These are phyloP conservation scores for Colletotrichum sp. DNA, from an alignment of 2,329 filamentous ascomycete species.

Conservation along the genomic window DNA sequence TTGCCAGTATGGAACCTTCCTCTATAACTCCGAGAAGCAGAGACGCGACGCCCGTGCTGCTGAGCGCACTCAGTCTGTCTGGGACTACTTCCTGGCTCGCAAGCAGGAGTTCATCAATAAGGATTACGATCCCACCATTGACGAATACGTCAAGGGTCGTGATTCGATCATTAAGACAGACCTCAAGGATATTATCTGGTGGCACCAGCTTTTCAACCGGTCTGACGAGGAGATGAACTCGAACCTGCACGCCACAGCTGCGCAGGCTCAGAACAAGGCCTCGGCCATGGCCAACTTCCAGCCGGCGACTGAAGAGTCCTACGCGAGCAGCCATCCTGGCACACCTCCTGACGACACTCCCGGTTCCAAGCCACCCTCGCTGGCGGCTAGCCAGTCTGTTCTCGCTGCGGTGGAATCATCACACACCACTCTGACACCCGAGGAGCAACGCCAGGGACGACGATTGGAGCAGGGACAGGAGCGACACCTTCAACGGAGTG, in stretches of 20 bases:
- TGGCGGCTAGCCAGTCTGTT: conserved; percentile 55
- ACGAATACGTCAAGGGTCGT: conserved; percentile 79
- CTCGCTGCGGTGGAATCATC: conserved; percentile 65
- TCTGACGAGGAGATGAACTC: conserved; percentile 94
- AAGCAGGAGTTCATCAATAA: conserved; percentile 83
- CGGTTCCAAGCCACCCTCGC: conserved; percentile 43
- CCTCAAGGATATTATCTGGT: conserved; percentile 85
- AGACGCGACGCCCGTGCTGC: conserved; percentile 72
- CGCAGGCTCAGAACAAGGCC: conserved; percentile 46
- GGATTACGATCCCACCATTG: conserved; percentile 74
- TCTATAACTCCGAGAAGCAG: conserved; percentile 94
- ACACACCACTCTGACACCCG: conserved; percentile 55
- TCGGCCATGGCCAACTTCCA: conserved; percentile 30
- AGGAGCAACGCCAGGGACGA: conserved; percentile 7
- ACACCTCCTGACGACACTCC: conserved; percentile 25
- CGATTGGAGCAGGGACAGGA: conserved; percentile 27
- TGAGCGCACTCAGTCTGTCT: conserved; percentile 83
- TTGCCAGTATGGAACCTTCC: conserved; percentile 95
- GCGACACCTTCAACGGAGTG: conserved; percentile 43
- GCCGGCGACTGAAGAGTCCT: conserved; percentile 22
- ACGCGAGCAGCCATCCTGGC: conserved; percentile 28
- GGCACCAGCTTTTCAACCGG: conserved; percentile 86
- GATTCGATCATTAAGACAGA: conserved; percentile 86
- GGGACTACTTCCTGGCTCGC: conserved; percentile 91
- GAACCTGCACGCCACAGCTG: conserved; percentile 58